Evolutionary conservation across 164 flowering plant species (phyloP).

Genomic region (Tinospora cordifolia): DNA sequence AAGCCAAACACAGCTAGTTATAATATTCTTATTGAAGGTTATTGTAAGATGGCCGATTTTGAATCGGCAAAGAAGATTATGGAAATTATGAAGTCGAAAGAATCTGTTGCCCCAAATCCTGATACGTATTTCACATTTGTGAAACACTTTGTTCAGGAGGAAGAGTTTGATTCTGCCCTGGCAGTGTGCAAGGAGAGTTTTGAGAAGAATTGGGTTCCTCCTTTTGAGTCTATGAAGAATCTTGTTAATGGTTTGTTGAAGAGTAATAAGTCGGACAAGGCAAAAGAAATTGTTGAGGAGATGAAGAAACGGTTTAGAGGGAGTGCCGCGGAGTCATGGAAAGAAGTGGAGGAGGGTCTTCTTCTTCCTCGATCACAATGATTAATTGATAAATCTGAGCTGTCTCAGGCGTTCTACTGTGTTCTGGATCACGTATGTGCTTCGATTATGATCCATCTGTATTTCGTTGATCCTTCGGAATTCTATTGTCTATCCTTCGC

Average conservation of each 20-base stretch:
- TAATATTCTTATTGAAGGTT: conserved; percentile 26
- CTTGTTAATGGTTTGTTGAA: conserved; percentile 30
- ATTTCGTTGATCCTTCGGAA: too few species aligned
- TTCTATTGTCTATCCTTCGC: background rate
- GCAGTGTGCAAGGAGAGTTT: conserved; percentile 25
- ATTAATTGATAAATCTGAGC: background rate
- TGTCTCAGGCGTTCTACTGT: background rate
- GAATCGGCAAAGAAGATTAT: conserved; percentile 24
- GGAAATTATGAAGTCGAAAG: conserved; percentile 16
- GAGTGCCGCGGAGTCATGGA: conserved; percentile 27
- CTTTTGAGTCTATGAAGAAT: conserved; percentile 23
- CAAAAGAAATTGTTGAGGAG: conserved; percentile 24
- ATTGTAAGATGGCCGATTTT: conserved; percentile 27
- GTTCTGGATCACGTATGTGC: too few species aligned
- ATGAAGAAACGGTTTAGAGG: conserved; percentile 30
- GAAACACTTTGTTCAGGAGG: conserved; percentile 22
- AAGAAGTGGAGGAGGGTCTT: conserved; percentile 21
- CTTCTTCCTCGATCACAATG: conserved; percentile 18
- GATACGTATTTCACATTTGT: conserved; percentile 20
- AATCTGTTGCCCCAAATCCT: conserved; percentile 15
- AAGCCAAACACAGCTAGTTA: conserved; percentile 21
- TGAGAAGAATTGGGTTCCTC: conserved; percentile 30
- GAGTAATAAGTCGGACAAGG: conserved; percentile 22
- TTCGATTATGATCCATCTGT: too few species aligned
- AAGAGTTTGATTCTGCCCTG: conserved; percentile 27